Evolutionary conservation across 768 basidiomycete species (phyloP).

Genomic region (Termitomyces sp.): DNA sequence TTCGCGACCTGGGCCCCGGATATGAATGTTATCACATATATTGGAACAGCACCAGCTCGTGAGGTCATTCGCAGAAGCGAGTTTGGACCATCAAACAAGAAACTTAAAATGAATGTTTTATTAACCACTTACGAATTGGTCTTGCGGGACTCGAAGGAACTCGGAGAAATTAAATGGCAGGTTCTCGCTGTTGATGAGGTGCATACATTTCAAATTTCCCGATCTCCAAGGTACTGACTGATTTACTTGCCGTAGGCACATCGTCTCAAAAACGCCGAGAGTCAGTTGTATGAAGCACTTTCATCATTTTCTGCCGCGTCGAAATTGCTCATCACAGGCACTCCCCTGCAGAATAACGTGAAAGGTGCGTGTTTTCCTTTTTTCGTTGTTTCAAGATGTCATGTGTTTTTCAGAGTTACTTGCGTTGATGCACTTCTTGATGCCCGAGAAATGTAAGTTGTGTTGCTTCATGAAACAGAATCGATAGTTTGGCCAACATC

Average conservation of each 20-base stretch:
- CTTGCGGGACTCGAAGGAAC: constrained; percentile 83
- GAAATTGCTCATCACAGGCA: constrained; percentile 96
- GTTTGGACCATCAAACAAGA: constrained; percentile 85
- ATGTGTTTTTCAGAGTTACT: constrained; percentile 63
- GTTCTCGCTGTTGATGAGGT: constrained; percentile 95
- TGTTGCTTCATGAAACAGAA: background rate
- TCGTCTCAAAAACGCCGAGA: constrained; percentile 96
- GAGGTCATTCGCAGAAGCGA: constrained; percentile 91
- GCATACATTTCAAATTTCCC: constrained; percentile 14
- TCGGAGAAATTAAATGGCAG: constrained; percentile 97
- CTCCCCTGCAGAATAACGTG: constrained; percentile 98
- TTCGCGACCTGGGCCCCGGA: constrained; percentile 95
- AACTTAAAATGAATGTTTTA: constrained; percentile 94
- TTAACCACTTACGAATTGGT: constrained; percentile 97
- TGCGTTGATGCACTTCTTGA: constrained; percentile 98
- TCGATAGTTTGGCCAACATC: constrained; percentile 3
- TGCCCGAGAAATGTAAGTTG: constrained; percentile 91
- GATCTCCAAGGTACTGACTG: constrained; percentile 6
- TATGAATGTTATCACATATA: constrained; percentile 95
- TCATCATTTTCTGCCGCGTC: constrained; percentile 85
- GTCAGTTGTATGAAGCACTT: constrained; percentile 93
- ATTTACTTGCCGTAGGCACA: constrained; percentile 63
- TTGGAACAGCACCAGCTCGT: constrained; percentile 82
- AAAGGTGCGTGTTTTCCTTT: constrained; percentile 58
- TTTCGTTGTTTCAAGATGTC: background rate